Evolutionary conservation across 2,329 filamentous ascomycete species (phyloP).

Genomic region (Claviceps pazoutovae): DNA sequence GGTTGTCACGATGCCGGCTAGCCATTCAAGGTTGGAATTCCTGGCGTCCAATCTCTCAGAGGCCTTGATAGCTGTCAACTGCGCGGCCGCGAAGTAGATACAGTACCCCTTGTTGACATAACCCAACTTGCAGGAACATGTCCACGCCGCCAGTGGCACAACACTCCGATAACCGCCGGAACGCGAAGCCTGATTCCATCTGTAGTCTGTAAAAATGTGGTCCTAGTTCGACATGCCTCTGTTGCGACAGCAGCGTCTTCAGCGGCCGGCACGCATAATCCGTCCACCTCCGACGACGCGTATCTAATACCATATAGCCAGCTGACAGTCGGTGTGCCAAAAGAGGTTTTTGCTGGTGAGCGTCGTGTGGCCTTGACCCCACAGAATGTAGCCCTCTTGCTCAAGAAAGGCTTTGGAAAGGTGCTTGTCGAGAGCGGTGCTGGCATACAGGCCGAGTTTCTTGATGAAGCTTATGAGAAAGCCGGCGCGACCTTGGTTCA

Average conservation of each 20-base stretch:
- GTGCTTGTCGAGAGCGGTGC: conserved; percentile 71
- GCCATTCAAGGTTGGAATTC: conserved; percentile 11
- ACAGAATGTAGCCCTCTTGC: conserved; percentile 64
- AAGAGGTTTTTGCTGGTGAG: conserved; percentile 66
- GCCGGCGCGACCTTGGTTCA: conserved; percentile 69
- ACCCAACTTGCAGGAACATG: conserved; percentile 7
- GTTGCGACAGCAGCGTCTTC: conserved; percentile 15
- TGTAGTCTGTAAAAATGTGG: conserved; percentile 17
- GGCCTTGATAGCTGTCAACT: background rate
- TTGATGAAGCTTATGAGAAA: conserved; percentile 60
- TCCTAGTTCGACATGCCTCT: conserved; percentile 27
- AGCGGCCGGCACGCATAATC: conserved; percentile 14
- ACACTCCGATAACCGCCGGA: conserved; percentile 16
- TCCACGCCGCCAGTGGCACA: conserved; percentile 25
- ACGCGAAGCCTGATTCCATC: conserved; percentile 16
- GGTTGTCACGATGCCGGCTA: conserved; percentile 13
- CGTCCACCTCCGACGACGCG: conserved; percentile 26
- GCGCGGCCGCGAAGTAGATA: background rate
- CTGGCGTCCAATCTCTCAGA: background rate
- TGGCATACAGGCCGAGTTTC: conserved; percentile 64
- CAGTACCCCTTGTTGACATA: conserved; percentile 2
- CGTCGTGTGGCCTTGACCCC: conserved; percentile 75
- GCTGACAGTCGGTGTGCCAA: conserved; percentile 65
- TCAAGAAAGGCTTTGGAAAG: conserved; percentile 72
- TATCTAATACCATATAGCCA: conserved; percentile 50